phyloP scores from a whole-genome alignment of 2,329 filamentous ascomycete genomes.

The Calycina herbarum region DNA sequence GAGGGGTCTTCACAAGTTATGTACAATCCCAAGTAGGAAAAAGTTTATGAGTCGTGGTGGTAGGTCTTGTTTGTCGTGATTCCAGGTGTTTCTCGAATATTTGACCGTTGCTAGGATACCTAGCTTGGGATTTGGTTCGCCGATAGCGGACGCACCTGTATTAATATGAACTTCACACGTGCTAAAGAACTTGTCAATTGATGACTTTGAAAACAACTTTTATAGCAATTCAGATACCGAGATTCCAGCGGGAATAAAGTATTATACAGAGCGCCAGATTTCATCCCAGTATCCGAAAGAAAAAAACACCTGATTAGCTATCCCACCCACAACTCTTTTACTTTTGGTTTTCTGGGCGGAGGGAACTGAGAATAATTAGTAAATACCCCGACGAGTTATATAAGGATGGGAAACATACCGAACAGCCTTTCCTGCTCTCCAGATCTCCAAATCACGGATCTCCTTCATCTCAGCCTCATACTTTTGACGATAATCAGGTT shows the following conservation, averaged over 20 bases:
- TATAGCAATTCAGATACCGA: slow-evolving; percentile 36
- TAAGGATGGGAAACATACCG: slow-evolving; percentile 54
- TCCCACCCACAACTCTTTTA: slow-evolving; percentile 37
- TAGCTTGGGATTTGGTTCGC: slow-evolving; percentile 12
- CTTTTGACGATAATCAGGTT: slow-evolving; percentile 93
- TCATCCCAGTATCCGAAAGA: slow-evolving; percentile 27
- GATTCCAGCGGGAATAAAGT: slow-evolving; percentile 33
- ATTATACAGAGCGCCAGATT: slow-evolving; percentile 39
- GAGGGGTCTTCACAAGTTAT: neutral
- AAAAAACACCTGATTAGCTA: slow-evolving; percentile 23
- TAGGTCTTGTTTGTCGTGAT: neutral
- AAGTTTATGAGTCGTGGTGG: neutral
- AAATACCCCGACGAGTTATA: slow-evolving; percentile 18
- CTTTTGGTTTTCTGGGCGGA: slow-evolving; percentile 86
- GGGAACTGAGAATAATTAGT: slow-evolving; percentile 50
- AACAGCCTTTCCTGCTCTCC: slow-evolving; percentile 97
- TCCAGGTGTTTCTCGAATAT: too few relatives aligned
- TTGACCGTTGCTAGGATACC: neutral
- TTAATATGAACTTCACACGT: slow-evolving; percentile 10
- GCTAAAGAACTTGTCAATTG: slow-evolving; percentile 16
- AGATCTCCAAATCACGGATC: slow-evolving; percentile 98
- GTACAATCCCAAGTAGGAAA: neutral
- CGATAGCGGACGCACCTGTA: slow-evolving; percentile 26
- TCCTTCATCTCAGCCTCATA: slow-evolving; percentile 99
- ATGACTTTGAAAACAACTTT: slow-evolving; percentile 31